Base-by-base conservation (phyloP, 2,329 filamentous ascomycete species). In the Aspergillus cejpii region DNA sequence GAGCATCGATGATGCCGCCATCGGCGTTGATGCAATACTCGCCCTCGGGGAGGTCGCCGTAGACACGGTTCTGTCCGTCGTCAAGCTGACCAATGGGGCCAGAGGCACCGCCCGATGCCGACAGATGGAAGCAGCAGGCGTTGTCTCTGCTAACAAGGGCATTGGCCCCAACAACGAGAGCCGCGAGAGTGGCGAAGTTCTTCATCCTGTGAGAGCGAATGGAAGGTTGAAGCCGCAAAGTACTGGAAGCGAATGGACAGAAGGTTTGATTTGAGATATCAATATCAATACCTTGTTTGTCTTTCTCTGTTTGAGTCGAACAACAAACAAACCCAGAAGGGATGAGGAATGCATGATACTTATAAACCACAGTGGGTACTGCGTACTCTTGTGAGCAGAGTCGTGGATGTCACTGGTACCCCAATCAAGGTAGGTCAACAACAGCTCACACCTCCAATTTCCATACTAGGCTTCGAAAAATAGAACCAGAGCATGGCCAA, bases 21-120 rank as follows among this genome's bases (percentile, higher is more conserved):
- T 72, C 71, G 12, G 69, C 68, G 50, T 74, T 69, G 54, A 84
- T 72, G 45, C 73, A 80, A 59, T 77, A 84, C 6, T 72, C 68
- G 11, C 72, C 72, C 37, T 71, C 57, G 3, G 65, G 50, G 10
- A 77, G 61, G 23, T 50, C 67, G 33, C 75, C 74, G 28, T 77
- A 75, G 36, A 82, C 72, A 39, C 79, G 74, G 56, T 74, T 76
- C 65, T 85, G 81, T 6, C 83, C 82, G 60, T 83, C 78, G 41
- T 49, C 55, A 28, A 85, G 70, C 59, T 85, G 76, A 8, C 78
- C 80, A 33, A 85, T 66, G 3, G 68, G 60, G n/a, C 80, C 78
- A 23, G 71, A 68, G 14, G 67, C 62, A 45, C 65, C 69, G 14
- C 76, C 76, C 28, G 68, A 68, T 27, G 76, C 73, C 3, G 66